These are phyloP conservation scores for Pyricularia sp. DNA, from an alignment of 2,329 filamentous ascomycete species.

Conservation along the genomic window DNA sequence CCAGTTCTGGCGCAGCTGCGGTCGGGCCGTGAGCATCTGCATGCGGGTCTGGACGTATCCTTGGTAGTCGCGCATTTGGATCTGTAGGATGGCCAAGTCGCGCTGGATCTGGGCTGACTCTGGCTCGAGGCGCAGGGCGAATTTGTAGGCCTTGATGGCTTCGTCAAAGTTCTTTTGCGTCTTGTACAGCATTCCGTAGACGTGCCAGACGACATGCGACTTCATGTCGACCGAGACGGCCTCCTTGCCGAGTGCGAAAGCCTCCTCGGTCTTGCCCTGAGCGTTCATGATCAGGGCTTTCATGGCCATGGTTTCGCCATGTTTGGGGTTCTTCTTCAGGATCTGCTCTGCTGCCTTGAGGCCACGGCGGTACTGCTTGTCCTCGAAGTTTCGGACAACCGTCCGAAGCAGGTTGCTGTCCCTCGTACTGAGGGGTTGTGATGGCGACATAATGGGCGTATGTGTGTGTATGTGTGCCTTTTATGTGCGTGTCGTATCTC, in stretches of 20 bases:
- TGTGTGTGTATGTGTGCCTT: neutral
- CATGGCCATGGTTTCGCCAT: conserved; percentile 98
- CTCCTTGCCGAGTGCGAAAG: conserved; percentile 85
- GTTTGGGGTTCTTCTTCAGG: conserved; percentile 84
- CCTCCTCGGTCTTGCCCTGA: conserved; percentile 86
- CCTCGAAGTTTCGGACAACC: conserved; percentile 92
- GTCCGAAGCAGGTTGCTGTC: conserved; percentile 91
- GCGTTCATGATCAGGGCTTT: conserved; percentile 95
- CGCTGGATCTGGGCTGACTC: conserved; percentile 89
- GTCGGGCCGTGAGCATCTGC: conserved; percentile 77
- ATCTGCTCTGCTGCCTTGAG: conserved; percentile 96
- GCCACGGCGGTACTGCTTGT: conserved; percentile 94
- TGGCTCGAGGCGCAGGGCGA: conserved; percentile 87
- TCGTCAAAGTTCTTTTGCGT: conserved; percentile 97
- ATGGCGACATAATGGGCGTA: conserved; percentile 43
- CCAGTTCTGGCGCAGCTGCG: conserved; percentile 85
- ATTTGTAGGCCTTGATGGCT: conserved; percentile 98
- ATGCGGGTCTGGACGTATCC: conserved; percentile 87
- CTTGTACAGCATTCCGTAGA: conserved; percentile 90
- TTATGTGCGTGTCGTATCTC: neutral
- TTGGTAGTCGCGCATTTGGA: conserved; percentile 92
- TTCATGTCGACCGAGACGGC: conserved; percentile 96
- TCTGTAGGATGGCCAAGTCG: conserved; percentile 84
- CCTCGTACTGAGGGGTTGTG: conserved; percentile 67
- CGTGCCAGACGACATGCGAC: conserved; percentile 98